phyloP scores from a whole-genome alignment of 495 filamentous ascomycete species.

The Pyrenula massariospora region DNA sequence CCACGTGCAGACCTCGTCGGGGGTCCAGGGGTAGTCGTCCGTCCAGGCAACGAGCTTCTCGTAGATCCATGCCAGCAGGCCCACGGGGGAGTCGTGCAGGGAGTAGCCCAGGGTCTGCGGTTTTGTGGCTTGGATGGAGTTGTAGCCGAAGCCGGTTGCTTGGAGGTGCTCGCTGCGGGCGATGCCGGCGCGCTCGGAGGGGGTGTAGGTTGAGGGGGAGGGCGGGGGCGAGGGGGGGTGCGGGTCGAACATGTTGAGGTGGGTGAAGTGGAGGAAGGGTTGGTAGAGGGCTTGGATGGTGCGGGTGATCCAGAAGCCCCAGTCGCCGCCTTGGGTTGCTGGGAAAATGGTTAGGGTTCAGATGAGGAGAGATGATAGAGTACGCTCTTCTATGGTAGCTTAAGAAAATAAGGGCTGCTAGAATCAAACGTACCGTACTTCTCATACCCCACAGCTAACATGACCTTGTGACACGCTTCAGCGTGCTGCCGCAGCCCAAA shows the following conservation, averaged over 20 bases:
- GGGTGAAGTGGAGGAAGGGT: slow-evolving; percentile 21
- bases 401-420: not conserved
- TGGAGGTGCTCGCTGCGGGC: slow-evolving; percentile 37
- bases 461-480: slow-evolving; percentile 48
- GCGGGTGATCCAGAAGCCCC: slow-evolving; percentile 53
- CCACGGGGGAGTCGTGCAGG: slow-evolving; percentile 49
- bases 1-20: slow-evolving; percentile 58
- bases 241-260: slow-evolving; percentile 50
- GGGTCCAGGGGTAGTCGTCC: slow-evolving; percentile 54
- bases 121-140: slow-evolving; percentile 42
- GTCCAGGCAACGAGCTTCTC: slow-evolving; percentile 63
- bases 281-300: slow-evolving; percentile 45
- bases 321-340: slow-evolving; percentile 57
- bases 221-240: slow-evolving; percentile 24
- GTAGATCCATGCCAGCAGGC: slow-evolving; percentile 52
- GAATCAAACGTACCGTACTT: slow-evolving; percentile 36
- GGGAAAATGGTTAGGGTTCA: too few relatives aligned
- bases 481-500: slow-evolving; percentile 52
- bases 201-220: slow-evolving; percentile 11
- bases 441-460: slow-evolving; percentile 54
- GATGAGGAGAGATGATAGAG: not conserved
- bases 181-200: slow-evolving; percentile 25
- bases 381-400: not conserved
- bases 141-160: slow-evolving; percentile 43
- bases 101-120: slow-evolving; percentile 50